These are phyloP conservation scores for Saturnispora zaruensis DNA, from an alignment of 805 yeast genomes.

Conservation along the genomic window DNA sequence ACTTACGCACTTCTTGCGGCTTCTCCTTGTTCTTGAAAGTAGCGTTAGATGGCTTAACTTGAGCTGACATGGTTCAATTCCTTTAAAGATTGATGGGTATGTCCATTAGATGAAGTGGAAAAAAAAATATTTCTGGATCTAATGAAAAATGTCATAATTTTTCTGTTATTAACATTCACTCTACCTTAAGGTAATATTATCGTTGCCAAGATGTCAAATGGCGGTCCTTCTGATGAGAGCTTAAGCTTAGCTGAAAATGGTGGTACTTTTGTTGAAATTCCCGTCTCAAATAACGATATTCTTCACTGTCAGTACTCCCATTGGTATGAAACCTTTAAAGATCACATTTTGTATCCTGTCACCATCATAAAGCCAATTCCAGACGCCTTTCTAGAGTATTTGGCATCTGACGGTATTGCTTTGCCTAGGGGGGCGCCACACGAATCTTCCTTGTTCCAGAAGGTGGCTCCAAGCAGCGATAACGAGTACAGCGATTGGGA, in stretches of 20 bases:
- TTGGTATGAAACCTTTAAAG: constrained; percentile 50
- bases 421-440: constrained; percentile 41
- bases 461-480: constrained; percentile 36
- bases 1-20: constrained; percentile 87
- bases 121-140: not conserved
- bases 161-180: not conserved
- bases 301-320: constrained; percentile 45
- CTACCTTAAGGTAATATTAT: not conserved
- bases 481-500: constrained; percentile 76
- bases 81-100: not conserved
- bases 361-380: constrained; percentile 53
- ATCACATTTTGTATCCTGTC: constrained; percentile 38
- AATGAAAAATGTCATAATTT: not conserved
- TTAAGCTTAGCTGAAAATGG: not conserved
- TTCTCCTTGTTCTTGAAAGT: constrained; percentile 89
- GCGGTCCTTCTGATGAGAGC: not conserved
- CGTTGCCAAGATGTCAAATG: not conserved
- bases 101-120: not conserved
- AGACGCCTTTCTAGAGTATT: constrained; percentile 45
- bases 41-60: constrained; percentile 41
- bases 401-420: constrained; percentile 59
- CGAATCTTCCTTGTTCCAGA: constrained; percentile 27
- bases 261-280: constrained; percentile 21
- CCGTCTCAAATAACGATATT: constrained; percentile 33
- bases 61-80: constrained; percentile 9